Base-by-base conservation (phyloP, 495 filamentous ascomycete genomes). In the Neurospora sp. region DNA sequence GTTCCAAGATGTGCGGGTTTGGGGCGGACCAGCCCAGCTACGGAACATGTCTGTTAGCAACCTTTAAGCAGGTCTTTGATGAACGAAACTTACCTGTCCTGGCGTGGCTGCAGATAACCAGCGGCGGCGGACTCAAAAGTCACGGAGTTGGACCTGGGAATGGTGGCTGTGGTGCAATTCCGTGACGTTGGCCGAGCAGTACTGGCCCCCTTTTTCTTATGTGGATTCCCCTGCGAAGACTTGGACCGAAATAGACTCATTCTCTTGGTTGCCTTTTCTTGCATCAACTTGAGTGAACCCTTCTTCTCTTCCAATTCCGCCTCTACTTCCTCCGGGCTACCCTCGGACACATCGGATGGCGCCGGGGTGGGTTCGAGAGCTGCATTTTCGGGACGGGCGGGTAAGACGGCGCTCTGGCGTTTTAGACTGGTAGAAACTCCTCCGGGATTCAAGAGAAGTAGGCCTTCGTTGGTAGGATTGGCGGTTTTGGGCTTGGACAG, bases 401-500 rank as follows among this genome's bases (percentile, higher is more conserved):
- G 77, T 71, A 76, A 74, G 74, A 71, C 44, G 39, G 71, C 70
- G 72, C 31, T 78, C 66, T 74, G 71, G 40, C 78, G 81, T 41
- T 78, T 80, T 18, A 78, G 70, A 66, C 72, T 78, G 72, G 80
- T 82, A 73, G 80, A 80, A 74, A 76, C 76, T 48, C 77, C 76
- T 75, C 74, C 78, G 39, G 81, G 74, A 75, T 77, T 83, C 73
- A 85, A 82, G 79, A 18, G 27, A 66, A 35, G 54, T 66, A 85
- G 82, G 75, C 83, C 81, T 80, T 81, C 81, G 82, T 84, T 81
- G 41, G 80, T 76, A 81, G 80, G 82, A 70, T 80, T 83, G 71
- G 78, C 78, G 62, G 79, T 84, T 72, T 80, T 84, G 62, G 85
- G 84, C 77, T 86, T 86, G 42, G 84, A 86, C 70, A 86, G 78